These are phyloP conservation scores for Neopestalotiopsis sp. DNA, from an alignment of 2,329 filamentous ascomycete genomes.

Conservation along the genomic window DNA sequence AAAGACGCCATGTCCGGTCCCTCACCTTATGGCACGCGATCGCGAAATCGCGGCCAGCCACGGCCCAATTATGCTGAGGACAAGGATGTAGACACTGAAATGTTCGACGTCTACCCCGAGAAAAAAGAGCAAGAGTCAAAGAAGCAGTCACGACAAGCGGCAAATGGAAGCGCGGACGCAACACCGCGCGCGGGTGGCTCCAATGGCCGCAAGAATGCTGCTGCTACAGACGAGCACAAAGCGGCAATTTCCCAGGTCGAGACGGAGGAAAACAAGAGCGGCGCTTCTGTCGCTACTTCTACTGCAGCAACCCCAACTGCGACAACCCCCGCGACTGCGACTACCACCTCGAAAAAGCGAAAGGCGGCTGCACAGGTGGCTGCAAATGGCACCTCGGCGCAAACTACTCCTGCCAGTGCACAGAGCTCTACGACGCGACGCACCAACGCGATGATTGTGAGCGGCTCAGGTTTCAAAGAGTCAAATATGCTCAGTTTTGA, in stretches of 20 bases:
- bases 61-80: constrained; percentile 96
- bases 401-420: not conserved
- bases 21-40: constrained; percentile 88
- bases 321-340: constrained; percentile 29
- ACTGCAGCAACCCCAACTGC: constrained; percentile 27
- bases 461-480: constrained; percentile 55
- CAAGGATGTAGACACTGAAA: constrained; percentile 85
- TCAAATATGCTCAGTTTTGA: constrained; percentile 92
- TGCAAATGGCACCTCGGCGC: constrained; percentile 30
- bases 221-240: constrained; percentile 35
- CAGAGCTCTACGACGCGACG: constrained; percentile 29
- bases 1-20: constrained; percentile 61
- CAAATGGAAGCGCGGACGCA: constrained; percentile 37
- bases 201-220: constrained; percentile 47
- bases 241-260: constrained; percentile 29
- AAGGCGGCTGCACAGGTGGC: constrained; percentile 67
- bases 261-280: constrained; percentile 29
- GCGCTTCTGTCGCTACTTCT: not conserved
- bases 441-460: constrained; percentile 30
- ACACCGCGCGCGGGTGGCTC: constrained; percentile 31
- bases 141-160: constrained; percentile 58
- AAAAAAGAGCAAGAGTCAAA: constrained; percentile 63
- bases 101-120: constrained; percentile 71
- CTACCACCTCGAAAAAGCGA: constrained; percentile 74
- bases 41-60: constrained; percentile 82